Evolutionary conservation across 2,329 filamentous ascomycete genomes (phyloP), one percentile per base, ranked within the genome.

Genomic region (Alternaria alternata): DNA sequence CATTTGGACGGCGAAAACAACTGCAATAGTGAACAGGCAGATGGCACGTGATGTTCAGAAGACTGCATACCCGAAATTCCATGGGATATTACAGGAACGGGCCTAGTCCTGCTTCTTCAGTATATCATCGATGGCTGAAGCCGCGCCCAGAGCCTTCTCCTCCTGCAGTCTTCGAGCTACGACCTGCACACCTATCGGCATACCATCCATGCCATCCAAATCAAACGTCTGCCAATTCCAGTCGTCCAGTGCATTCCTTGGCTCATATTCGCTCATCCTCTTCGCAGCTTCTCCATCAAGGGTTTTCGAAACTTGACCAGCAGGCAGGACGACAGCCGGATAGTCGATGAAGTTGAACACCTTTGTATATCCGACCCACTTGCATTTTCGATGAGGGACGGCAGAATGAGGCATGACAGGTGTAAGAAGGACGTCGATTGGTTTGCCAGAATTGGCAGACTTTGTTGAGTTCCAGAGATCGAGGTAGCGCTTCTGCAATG

Each of bases 261-360:
- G 77, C 30, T 78, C 61, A 61, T 85, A 83, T 3, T 61, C 41
- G 3, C 41, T 30, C 16, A 72, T 71, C 6, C 69, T 69, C 56
- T 73, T 76, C 0, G 76, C 68, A 14, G 75, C 67, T 2, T 71
- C 64, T 14, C 49, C 36, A 18, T 85, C 78, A 44, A 82, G 75
- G 4, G 79, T 72, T 43, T 79, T 76, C 1, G 77, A 75, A 1
- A 85, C 83, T 7, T 72, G 73, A 0, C 85, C 86, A 14, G 82
- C 83, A 0, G 88, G 87, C 14, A 90, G 75, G 0, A 85, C 82
- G 5, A 88, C 73, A 0, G 87, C 83, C 0, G 86, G 80, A 65
- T 89, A 90, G 68, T 90, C 88, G 0, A 89, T 77, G 9, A 89
- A 75, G 64, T 89, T 88, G 82, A 86, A 88, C 7, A 88, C 80